These are phyloP conservation scores for Bryoerythrophyllum caledonicum DNA, from an alignment of 225 moss, liverwort and hornwort species.

Conservation along the genomic window DNA sequence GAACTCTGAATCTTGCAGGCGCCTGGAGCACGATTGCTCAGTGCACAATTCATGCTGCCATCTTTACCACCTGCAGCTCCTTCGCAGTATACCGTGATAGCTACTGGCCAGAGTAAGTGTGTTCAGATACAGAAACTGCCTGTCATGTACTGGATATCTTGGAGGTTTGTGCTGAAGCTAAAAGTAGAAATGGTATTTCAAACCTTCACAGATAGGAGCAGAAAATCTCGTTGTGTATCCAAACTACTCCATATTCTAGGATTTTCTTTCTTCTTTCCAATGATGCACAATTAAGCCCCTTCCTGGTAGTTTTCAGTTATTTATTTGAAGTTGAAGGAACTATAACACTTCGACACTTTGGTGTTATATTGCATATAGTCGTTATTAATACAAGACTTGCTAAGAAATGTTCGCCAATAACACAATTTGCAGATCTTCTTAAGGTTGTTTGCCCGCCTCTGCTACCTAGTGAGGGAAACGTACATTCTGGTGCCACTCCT, in stretches of 20 bases:
- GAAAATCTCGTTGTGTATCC: too few relatives aligned
- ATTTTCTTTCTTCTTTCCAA: too few relatives aligned
- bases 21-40: conserved; percentile 23
- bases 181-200: too few relatives aligned
- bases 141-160: background rate
- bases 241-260: too few relatives aligned
- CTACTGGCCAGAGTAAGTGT: conserved; percentile 45
- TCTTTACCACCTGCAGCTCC: conserved; percentile 29
- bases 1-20: conserved; percentile 30
- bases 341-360: too few relatives aligned
- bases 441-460: conserved; percentile 44
- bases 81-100: conserved; percentile 40
- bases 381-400: background rate
- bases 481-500: conserved; percentile 85
- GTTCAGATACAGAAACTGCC: background rate
- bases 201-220: too few relatives aligned
- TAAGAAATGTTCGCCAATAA: background rate
- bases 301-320: too few relatives aligned
- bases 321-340: too few relatives aligned
- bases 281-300: too few relatives aligned
- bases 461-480: conserved; percentile 79
- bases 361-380: background rate
- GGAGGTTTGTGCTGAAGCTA: background rate
- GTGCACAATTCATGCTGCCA: conserved; percentile 18
- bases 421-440: conserved; percentile 57